Evolutionary conservation across 2,329 filamentous ascomycete genomes (phyloP).

Genomic region (Epichloe amarillans): DNA sequence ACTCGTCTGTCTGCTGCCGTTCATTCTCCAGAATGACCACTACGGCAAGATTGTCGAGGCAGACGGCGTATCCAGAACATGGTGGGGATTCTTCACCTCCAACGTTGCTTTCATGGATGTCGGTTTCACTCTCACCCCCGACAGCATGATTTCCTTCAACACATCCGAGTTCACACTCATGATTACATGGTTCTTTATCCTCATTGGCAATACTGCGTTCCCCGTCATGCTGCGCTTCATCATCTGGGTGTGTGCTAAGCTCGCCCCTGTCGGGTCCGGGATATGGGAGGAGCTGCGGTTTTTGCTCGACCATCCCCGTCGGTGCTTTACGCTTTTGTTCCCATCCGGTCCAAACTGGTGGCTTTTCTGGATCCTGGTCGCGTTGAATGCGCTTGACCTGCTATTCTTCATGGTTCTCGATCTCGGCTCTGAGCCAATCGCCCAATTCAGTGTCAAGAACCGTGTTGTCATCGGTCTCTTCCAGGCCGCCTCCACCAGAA

Average conservation of each 20-base stretch:
- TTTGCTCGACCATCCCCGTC: conserved; percentile 82
- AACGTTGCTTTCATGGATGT: conserved; percentile 88
- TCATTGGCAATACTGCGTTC: conserved; percentile 92
- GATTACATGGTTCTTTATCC: conserved; percentile 70
- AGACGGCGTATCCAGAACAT: conserved; percentile 51
- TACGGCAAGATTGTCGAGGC: conserved; percentile 54
- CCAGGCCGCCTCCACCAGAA: conserved; percentile 78
- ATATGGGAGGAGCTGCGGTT: conserved; percentile 86
- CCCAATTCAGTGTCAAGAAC: conserved; percentile 53
- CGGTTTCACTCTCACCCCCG: conserved; percentile 82
- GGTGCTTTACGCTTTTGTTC: conserved; percentile 92
- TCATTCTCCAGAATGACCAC: conserved; percentile 52
- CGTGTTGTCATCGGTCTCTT: conserved; percentile 80
- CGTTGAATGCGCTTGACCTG: conserved; percentile 73
- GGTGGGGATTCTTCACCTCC: conserved; percentile 89
- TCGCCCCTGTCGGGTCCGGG: conserved; percentile 51
- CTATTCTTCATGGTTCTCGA: conserved; percentile 90
- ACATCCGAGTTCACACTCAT: conserved; percentile 62
- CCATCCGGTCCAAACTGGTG: conserved; percentile 88
- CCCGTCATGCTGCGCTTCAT: conserved; percentile 87
- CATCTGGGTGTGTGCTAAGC: conserved; percentile 67
- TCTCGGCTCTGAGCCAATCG: conserved; percentile 59
- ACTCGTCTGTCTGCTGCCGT: conserved; percentile 60
- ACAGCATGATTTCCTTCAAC: conserved; percentile 88
- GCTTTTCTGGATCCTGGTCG: conserved; percentile 74